Evolutionary conservation across 805 yeast genomes (phyloP).

Genomic region (Wickerhamomyces canadensis): DNA sequence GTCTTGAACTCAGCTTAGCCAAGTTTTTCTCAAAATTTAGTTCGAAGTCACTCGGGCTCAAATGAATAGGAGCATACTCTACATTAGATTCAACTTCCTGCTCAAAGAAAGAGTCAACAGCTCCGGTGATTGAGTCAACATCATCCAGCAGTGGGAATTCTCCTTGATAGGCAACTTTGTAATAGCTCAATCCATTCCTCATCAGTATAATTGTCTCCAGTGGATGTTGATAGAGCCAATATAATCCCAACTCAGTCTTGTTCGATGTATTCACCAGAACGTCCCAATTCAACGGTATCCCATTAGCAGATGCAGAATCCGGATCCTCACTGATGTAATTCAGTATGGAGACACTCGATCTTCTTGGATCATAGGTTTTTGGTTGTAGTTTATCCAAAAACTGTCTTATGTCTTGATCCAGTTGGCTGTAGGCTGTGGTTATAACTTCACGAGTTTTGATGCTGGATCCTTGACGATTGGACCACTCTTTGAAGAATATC

Average conservation of each 20-base stretch:
- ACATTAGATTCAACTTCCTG: not conserved
- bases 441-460: not conserved
- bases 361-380: slow-evolving; percentile 9
- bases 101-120: slow-evolving; percentile 2
- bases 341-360: slow-evolving; percentile 7
- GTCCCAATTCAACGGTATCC: slow-evolving; percentile 15
- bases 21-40: slow-evolving; percentile 2
- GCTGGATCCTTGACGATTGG: not conserved
- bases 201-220: slow-evolving; percentile 13
- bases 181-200: slow-evolving; percentile 8
- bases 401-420: not conserved
- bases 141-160: not conserved
- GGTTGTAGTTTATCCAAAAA: not conserved
- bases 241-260: slow-evolving; percentile 17
- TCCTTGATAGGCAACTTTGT: slow-evolving; percentile 2
- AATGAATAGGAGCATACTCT: slow-evolving; percentile 3
- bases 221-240: slow-evolving; percentile 5
- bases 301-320: too few relatives aligned
- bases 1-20: not conserved
- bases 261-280: slow-evolving; percentile 9
- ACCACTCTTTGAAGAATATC: not conserved
- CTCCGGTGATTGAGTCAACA: slow-evolving; percentile 2
- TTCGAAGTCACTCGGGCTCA: slow-evolving; percentile 13
- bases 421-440: slow-evolving; percentile 1
- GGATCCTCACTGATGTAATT: not conserved